Evolutionary conservation across 305 asterid genomes (phyloP).

Genomic region (Plantago rigida): DNA sequence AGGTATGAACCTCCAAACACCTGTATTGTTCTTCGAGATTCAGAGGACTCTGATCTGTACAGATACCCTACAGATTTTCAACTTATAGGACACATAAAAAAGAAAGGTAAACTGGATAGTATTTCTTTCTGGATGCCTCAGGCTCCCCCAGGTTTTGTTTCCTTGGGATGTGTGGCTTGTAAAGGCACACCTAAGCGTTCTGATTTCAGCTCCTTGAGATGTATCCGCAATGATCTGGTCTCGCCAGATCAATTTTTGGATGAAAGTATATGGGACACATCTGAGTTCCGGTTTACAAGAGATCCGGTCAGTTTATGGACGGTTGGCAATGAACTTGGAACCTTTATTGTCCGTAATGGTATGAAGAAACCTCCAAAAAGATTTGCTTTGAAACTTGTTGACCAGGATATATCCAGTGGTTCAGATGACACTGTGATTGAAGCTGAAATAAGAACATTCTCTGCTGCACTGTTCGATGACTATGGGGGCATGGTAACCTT

Average conservation of each 20-base stretch:
- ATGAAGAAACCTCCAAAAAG: conserved; percentile 80
- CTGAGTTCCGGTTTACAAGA: conserved; percentile 51
- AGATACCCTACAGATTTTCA: conserved; percentile 71
- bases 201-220: conserved; percentile 70
- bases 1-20: conserved; percentile 88
- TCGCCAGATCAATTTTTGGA: conserved; percentile 64
- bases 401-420: conserved; percentile 49
- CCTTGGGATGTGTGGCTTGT: conserved; percentile 80
- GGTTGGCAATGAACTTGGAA: conserved; percentile 64
- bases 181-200: conserved; percentile 73
- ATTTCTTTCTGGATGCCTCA: conserved; percentile 92
- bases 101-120: conserved; percentile 50
- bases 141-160: conserved; percentile 89
- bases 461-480: conserved; percentile 91
- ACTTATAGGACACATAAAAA: conserved; percentile 63
- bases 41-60: conserved; percentile 54
- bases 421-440: conserved; percentile 61
- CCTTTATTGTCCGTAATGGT: conserved; percentile 72
- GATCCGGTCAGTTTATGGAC: conserved; percentile 79
- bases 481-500: conserved; percentile 80
- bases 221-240: conserved; percentile 83
- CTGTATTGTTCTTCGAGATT: conserved; percentile 70
- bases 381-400: conserved; percentile 78
- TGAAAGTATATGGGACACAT: conserved; percentile 85
- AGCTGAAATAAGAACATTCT: conserved; percentile 77